Conservation (phyloP, 2,329 filamentous ascomycete genomes). For the Botrytis deweyae region DNA sequence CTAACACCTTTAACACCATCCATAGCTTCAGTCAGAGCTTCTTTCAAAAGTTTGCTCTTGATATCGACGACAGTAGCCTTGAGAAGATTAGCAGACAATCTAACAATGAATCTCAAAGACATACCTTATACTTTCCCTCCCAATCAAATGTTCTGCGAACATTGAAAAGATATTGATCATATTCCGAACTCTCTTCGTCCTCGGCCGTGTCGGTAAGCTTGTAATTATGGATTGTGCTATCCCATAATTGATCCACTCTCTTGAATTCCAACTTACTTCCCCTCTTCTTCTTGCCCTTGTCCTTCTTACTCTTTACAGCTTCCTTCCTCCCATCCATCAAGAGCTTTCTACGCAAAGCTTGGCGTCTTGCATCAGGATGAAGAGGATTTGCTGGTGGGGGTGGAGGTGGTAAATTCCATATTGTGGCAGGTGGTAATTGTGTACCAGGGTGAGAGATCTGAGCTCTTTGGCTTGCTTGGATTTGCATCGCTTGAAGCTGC, state of each 20-base stretch:
- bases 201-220: conserved; percentile 66
- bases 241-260: conserved; percentile 63
- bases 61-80: conserved; percentile 71
- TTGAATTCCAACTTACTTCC: conserved; percentile 64
- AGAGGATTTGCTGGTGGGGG: conserved; percentile 20
- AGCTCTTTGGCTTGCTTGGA: conserved; percentile 26
- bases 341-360: conserved; percentile 31
- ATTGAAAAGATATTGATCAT: conserved; percentile 79
- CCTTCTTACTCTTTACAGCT: conserved; percentile 43
- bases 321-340: conserved; percentile 35
- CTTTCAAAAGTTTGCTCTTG: conserved; percentile 76
- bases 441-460: conserved; percentile 23
- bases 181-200: conserved; percentile 62
- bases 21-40: conserved; percentile 69
- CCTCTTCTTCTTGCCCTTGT: conserved; percentile 41
- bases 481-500: conserved; percentile 32
- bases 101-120: conserved; percentile 10
- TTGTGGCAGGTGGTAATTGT: background rate
- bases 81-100: conserved; percentile 23
- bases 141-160: conserved; percentile 80
- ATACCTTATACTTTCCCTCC: conserved; percentile 71
- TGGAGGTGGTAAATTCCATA: conserved; percentile 19
- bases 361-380: conserved; percentile 27
- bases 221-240: conserved; percentile 61
- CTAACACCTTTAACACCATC: conserved; percentile 76